phyloP scores from a whole-genome alignment of 805 yeast species.

The Yueomyces sinensis region DNA sequence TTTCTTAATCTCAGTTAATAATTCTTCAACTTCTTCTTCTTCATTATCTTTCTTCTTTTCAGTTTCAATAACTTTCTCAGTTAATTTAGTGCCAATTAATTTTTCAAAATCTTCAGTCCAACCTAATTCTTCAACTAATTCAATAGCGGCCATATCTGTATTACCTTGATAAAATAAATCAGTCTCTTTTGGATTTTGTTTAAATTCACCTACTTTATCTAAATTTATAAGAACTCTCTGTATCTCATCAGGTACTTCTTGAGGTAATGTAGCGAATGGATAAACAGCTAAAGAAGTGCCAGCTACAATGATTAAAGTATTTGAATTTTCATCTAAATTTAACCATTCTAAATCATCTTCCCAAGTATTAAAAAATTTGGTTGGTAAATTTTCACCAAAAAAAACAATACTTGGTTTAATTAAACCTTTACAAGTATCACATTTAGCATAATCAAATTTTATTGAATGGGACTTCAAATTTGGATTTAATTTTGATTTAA shows the following conservation, averaged over 20 bases:
- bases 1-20: not conserved
- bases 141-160: slow-evolving; percentile 53
- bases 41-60: slow-evolving; percentile 1
- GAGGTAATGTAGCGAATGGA: slow-evolving; percentile 81
- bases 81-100: slow-evolving; percentile 19
- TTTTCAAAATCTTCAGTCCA: slow-evolving; percentile 46
- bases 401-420: slow-evolving; percentile 92
- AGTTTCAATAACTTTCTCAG: not conserved
- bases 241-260: slow-evolving; percentile 37
- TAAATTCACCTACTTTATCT: slow-evolving; percentile 68
- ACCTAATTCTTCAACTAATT: slow-evolving; percentile 41
- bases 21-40: not conserved
- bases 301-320: slow-evolving; percentile 63
- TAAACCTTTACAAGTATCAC: slow-evolving; percentile 54
- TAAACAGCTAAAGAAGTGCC: slow-evolving; percentile 85
- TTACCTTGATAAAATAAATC: slow-evolving; percentile 52
- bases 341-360: slow-evolving; percentile 32
- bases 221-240: slow-evolving; percentile 58
- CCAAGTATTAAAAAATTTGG: slow-evolving; percentile 53
- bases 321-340: slow-evolving; percentile 16
- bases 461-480: slow-evolving; percentile 8
- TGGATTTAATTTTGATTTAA: slow-evolving; percentile 28
- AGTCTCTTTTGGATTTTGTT: slow-evolving; percentile 33
- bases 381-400: slow-evolving; percentile 82
- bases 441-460: slow-evolving; percentile 26